Percentiles rank a stretch among this genome's conserved stretches.
phyloP scores from a whole-genome alignment of 345 rosid genomes.

The Combretum micranthum region DNA sequence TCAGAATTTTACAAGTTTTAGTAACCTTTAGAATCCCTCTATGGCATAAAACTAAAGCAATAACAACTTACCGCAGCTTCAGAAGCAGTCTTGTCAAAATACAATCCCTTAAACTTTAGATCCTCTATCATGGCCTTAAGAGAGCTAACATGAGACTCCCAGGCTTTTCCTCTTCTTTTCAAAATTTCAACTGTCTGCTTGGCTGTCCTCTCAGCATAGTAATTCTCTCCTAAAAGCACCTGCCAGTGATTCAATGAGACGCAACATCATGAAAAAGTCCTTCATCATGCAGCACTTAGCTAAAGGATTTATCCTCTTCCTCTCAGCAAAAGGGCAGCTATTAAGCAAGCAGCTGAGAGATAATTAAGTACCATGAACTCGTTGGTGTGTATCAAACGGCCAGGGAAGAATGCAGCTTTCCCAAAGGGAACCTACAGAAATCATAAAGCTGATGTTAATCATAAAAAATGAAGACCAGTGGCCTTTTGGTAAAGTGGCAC shows the following conservation, averaged over 20 bases:
- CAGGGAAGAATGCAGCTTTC: slow-evolving; percentile 80
- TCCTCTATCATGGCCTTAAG: slow-evolving; percentile 65
- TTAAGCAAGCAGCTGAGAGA: background rate
- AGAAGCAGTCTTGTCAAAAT: slow-evolving; percentile 65
- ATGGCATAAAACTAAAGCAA: background rate
- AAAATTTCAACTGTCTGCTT: slow-evolving; percentile 76
- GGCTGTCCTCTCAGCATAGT: slow-evolving; percentile 62
- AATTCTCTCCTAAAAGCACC: slow-evolving; percentile 87
- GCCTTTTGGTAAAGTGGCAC: too few species aligned
- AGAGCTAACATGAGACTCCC: slow-evolving; percentile 53
- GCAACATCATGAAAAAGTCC: background rate
- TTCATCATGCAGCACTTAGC: background rate
- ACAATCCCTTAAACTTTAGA: slow-evolving; percentile 70
- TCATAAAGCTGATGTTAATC: background rate
- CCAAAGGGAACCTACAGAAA: slow-evolving; percentile 68
- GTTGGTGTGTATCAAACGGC: slow-evolving; percentile 79
- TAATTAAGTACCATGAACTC: slow-evolving; percentile 54
- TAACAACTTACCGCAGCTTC: slow-evolving; percentile 57
- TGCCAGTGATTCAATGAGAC: slow-evolving; percentile 8
- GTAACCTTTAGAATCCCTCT: too few species aligned
- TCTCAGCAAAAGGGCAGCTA: too few species aligned
- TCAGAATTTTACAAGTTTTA: too few species aligned
- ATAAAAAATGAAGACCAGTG: background rate
- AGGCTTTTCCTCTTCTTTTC: slow-evolving; percentile 64
- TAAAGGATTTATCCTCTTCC: background rate